Evolutionary conservation across 2,329 filamentous ascomycete genomes (phyloP), one percentile per base, ranked within the genome.

Genomic region (Podosphaera leucotricha): DNA sequence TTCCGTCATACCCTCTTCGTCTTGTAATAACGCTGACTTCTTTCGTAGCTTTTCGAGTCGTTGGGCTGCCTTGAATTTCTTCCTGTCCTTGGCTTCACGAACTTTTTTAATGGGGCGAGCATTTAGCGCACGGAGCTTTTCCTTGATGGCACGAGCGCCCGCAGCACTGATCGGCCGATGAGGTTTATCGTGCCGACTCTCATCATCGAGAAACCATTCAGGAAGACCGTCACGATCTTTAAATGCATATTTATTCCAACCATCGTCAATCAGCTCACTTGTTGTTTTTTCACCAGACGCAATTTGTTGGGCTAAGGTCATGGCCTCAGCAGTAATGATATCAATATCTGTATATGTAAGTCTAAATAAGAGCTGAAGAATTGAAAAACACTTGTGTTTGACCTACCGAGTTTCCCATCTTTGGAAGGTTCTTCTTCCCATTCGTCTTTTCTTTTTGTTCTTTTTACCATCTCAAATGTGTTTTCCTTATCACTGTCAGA

Each of bases 41-140:
- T 92, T 93, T 66, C 85, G 83, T 50, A 98, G 66, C 66, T 93
- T 94, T 70, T 98, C 90, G 24, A 98, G 64, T 46, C 74, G 72
- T 62, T 92, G 82, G 0, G 84, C 87, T 7, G 86, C 77, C 71
- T 92, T 92, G 62, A 93, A 79, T 66, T 94, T 95, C 76, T 98
- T 98, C 47, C 90, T 72, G 30, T 86, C 87, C 64, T 92, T 86
- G 20, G 90, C 90, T 63, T 98, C 90, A 53, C 82, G 80, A 26
- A 98, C 90, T 68, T 98, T 98, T 71, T 98, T 98, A 72, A 95
- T 95, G 0, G 90, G 90, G 26, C 90, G 76, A 6, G 87, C 90
- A 59, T 98, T 95, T 54, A 92, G 72, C 0, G 90, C 86, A 26
- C 87, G 80, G 57, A 81, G 60, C 64, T 98, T 98, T 57, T 94